Conservation (phyloP, 805 yeast species). For the Candida namnaoensis region DNA sequence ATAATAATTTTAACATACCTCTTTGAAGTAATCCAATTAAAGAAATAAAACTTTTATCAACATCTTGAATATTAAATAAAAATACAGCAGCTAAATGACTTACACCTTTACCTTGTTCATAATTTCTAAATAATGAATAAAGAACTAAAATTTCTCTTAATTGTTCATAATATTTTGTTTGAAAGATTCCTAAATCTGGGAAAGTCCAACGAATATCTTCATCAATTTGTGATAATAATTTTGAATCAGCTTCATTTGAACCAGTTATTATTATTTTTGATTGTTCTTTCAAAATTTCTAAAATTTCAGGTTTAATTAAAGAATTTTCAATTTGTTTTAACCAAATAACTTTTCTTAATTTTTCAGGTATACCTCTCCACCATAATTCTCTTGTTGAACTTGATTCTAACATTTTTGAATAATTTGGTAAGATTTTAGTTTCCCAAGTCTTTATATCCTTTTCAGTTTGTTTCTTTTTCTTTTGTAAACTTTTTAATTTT, state of each 20-base stretch:
- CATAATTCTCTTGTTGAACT: slow-evolving; percentile 41
- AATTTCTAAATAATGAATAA: slow-evolving; percentile 21
- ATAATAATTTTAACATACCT: slow-evolving; percentile 23
- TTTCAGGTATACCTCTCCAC: slow-evolving; percentile 52
- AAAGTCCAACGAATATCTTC: slow-evolving; percentile 20
- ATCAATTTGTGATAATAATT: slow-evolving; percentile 3
- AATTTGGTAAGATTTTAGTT: slow-evolving; percentile 26
- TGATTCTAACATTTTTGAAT: slow-evolving; percentile 22
- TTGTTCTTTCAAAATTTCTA: slow-evolving; percentile 1
- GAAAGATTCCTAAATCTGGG: slow-evolving; percentile 30
- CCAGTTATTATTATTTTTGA: slow-evolving; percentile 2
- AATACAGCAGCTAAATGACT: slow-evolving; percentile 31
- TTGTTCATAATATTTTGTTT: slow-evolving; percentile 21
- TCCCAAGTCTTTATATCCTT: slow-evolving; percentile 34
- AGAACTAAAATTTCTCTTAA: slow-evolving; percentile 23
- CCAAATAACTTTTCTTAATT: slow-evolving; percentile 44
- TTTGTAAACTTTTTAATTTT: slow-evolving; percentile 23
- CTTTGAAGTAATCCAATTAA: slow-evolving; percentile 29
- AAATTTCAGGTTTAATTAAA: slow-evolving; percentile 8
- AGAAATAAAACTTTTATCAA: slow-evolving; percentile 27
- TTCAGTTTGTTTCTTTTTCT: slow-evolving; percentile 23
- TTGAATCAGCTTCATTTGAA: background rate
- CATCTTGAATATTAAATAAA: slow-evolving; percentile 25
- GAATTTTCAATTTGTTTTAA: slow-evolving; percentile 29
- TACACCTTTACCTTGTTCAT: slow-evolving; percentile 24